Base-by-base conservation (phyloP, 1,284 basidiomycete genomes). In the Cerioporus squamosus region DNA sequence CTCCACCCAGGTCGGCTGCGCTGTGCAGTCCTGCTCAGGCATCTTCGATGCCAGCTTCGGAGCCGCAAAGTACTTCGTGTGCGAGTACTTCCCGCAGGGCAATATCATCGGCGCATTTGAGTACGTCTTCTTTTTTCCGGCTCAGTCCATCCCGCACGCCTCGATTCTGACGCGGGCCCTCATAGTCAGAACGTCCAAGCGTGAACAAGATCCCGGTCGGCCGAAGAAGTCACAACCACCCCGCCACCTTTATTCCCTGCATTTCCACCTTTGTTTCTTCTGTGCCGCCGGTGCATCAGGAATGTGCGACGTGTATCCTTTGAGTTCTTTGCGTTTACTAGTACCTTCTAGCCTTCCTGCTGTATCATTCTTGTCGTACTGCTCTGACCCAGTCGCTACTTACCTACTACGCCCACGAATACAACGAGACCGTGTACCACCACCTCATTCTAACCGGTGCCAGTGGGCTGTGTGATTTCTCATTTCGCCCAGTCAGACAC, bases 21-120 rank as follows among this genome's bases (percentile, higher is more conserved):
- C 84, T 22, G 75, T 82, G 38, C 72, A 78, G 53, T 63, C 70
- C 17, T 87, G 85, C 72, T 71, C 69, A 63, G 81, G 80, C 26
- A 83, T 87, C 57, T 83, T 87, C 67, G 70, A 67, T 26, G 52
- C 81, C 26, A 78, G 73, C 48, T 85, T 77, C 64, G 84, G 82
- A 57, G 64, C 71, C 59, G 82, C 85, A 18, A 78, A 81, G 57
- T 89, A 74, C 71, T 82, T 79, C 66, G 87, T 88, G 29, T 90
- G 87, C 74, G 86, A 90, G 73, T 90, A 90, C 70, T 80, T 71
- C 38, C 77, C 80, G 8, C 77, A 80, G 51, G 88, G 88, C 29
- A 90, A 90, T 70, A 75, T 90, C 64, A 78, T 80, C 36, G 86
- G 87, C 43, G 65, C 79, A 63, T 89, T 88, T 66, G 73, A 71